Percentiles rank a stretch among this genome's conserved stretches.
phyloP scores from a whole-genome alignment of 1,284 basidiomycete genomes.

The Tilletia horrida region DNA sequence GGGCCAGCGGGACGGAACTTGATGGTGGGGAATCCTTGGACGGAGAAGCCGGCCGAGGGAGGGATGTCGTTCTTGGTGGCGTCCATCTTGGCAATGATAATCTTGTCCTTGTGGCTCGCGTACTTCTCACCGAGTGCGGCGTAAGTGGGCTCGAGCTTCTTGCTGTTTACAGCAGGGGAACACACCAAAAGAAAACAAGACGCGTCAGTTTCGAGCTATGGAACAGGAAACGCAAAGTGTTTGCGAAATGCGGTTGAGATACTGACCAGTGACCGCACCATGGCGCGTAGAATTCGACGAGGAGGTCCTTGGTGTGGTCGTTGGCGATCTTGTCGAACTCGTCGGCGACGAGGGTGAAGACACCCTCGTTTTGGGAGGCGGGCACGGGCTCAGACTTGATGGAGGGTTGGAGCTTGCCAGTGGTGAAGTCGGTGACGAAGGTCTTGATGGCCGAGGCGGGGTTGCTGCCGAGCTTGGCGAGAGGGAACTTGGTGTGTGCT shows the following conservation, averaged over 20 bases:
- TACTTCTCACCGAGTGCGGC: conserved; percentile 86
- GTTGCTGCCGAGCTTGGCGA: conserved; percentile 67
- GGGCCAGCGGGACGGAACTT: conserved; percentile 93
- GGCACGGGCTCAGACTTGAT: conserved; percentile 90
- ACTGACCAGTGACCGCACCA: conserved; percentile 64
- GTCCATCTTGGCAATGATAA: conserved; percentile 86
- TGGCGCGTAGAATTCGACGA: conserved; percentile 89
- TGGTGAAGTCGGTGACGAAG: conserved; percentile 68
- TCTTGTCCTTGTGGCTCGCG: conserved; percentile 68
- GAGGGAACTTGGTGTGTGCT: conserved; percentile 83
- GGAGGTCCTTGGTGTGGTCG: conserved; percentile 85
- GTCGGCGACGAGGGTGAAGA: conserved; percentile 81
- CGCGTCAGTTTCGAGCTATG: neutral
- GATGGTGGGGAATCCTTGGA: conserved; percentile 82
- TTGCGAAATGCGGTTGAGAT: neutral
- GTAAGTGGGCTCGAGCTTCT: conserved; percentile 91
- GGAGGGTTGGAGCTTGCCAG: conserved; percentile 73
- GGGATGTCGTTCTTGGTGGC: conserved; percentile 96
- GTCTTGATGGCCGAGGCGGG: conserved; percentile 58
- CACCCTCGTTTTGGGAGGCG: conserved; percentile 74
- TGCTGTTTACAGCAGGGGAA: conserved; percentile 73
- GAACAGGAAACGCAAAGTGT: neutral
- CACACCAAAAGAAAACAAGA: neutral
- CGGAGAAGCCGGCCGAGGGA: conserved; percentile 73
- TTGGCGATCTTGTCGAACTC: conserved; percentile 78